These are phyloP conservation scores for Aureobasidium sp. DNA, from an alignment of 2,329 filamentous ascomycete species.

Conservation along the genomic window DNA sequence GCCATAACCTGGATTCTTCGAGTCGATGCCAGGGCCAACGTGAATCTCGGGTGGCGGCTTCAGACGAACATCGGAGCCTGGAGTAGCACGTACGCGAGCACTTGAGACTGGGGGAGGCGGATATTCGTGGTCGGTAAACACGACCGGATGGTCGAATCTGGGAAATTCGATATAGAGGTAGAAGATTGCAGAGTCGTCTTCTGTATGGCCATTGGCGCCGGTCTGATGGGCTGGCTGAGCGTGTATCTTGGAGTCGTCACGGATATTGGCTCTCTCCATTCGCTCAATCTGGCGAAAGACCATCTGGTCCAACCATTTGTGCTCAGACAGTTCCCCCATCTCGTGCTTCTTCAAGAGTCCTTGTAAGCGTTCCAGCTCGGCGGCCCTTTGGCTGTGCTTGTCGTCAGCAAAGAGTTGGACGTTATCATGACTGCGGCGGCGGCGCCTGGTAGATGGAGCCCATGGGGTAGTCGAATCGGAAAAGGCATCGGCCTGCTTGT, in stretches of 20 bases:
- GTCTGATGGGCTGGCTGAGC: background rate
- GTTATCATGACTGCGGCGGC: slow-evolving; percentile 39
- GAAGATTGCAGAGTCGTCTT: slow-evolving; percentile 56
- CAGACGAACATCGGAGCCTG: slow-evolving; percentile 60
- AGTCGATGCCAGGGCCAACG: slow-evolving; percentile 76
- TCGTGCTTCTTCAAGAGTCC: slow-evolving; percentile 94
- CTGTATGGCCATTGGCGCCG: slow-evolving; percentile 29
- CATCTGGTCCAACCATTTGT: slow-evolving; percentile 92
- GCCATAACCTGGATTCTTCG: slow-evolving; percentile 39
- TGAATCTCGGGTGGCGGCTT: slow-evolving; percentile 83
- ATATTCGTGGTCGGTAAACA: slow-evolving; percentile 93
- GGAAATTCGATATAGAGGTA: slow-evolving; percentile 85
- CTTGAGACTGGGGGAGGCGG: slow-evolving; percentile 73
- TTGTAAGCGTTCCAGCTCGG: slow-evolving; percentile 84
- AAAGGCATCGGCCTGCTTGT: slow-evolving; percentile 76
- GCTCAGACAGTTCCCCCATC: slow-evolving; percentile 87
- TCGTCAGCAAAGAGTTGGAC: slow-evolving; percentile 50
- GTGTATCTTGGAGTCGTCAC: slow-evolving; percentile 22
- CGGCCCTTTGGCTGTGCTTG: slow-evolving; percentile 30
- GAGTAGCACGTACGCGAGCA: slow-evolving; percentile 43
- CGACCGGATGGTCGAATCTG: slow-evolving; percentile 88
- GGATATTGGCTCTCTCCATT: slow-evolving; percentile 33
- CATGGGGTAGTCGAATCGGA: slow-evolving; percentile 73
- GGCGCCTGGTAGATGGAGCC: slow-evolving; percentile 46
- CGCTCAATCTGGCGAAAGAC: slow-evolving; percentile 88